These are phyloP conservation scores for Tremellales sp. DNA, from an alignment of 1,284 basidiomycete species.

Conservation along the genomic window DNA sequence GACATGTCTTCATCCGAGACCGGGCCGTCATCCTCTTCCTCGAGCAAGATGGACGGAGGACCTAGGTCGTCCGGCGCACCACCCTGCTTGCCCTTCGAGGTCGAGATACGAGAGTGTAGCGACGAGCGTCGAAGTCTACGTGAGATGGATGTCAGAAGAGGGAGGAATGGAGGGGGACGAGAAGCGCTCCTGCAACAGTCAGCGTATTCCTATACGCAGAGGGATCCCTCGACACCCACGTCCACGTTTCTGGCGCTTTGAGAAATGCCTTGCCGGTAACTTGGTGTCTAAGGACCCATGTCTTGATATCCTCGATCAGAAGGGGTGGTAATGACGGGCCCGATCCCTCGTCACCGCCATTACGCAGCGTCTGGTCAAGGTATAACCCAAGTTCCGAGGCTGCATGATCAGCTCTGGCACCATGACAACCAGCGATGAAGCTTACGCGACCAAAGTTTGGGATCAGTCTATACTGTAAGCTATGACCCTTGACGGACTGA, in stretches of 20 bases:
- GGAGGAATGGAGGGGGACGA: conserved; percentile 40
- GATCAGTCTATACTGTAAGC: conserved; percentile 22
- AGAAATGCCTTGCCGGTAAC: conserved; percentile 36
- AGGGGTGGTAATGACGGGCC: conserved; percentile 35
- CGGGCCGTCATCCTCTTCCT: conserved; percentile 17
- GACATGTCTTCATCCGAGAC: neutral
- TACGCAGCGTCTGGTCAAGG: conserved; percentile 20
- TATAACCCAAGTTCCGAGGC: conserved; percentile 11
- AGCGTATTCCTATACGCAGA: neutral
- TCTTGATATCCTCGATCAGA: conserved; percentile 40
- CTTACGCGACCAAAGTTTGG: conserved; percentile 36
- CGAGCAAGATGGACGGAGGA: conserved; percentile 18
- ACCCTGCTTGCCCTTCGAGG: neutral
- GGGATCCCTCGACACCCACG: conserved; percentile 22
- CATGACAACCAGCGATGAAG: neutral
- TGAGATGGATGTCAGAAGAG: conserved; percentile 33
- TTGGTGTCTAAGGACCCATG: conserved; percentile 37
- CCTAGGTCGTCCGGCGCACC: conserved; percentile 10
- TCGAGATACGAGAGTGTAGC: conserved; percentile 14
- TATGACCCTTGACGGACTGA: neutral
- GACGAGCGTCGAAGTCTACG: conserved; percentile 34
- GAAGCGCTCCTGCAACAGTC: conserved; percentile 14
- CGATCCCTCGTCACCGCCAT: conserved; percentile 32
- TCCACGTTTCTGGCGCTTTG: conserved; percentile 26
- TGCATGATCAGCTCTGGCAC: neutral